Conservation (phyloP, 192 early-diverging fungal genomes). For the Fimicolochytrium jonesii region DNA sequence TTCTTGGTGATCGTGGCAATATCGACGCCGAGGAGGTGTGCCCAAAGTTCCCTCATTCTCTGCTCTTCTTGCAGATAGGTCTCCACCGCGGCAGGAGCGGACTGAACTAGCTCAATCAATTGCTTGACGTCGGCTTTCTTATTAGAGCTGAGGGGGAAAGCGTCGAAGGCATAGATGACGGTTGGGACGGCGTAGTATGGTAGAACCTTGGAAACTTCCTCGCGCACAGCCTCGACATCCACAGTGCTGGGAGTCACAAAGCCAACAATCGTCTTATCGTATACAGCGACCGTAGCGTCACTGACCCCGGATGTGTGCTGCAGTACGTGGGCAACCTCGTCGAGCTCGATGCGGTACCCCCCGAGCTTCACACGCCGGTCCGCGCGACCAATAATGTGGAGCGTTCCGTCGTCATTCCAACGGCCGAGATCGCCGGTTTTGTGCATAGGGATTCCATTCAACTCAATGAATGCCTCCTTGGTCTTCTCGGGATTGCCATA, state of each 20-base stretch:
- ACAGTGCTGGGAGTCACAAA: neutral
- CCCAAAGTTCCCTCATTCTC: too few relatives aligned
- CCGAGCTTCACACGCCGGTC: slow-evolving; percentile 45
- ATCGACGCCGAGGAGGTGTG: too few relatives aligned
- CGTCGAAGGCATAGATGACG: too few relatives aligned
- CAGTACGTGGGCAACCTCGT: slow-evolving; percentile 19
- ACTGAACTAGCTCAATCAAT: too few relatives aligned
- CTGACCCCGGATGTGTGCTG: neutral
- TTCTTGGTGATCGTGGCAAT: too few relatives aligned
- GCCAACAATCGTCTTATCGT: neutral
- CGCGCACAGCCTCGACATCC: neutral
- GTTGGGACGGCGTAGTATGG: too few relatives aligned
- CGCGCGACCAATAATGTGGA: slow-evolving; percentile 25
- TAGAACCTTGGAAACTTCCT: neutral
- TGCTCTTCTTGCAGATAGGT: too few relatives aligned
- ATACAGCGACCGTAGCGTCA: neutral
- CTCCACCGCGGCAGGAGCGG: too few relatives aligned
- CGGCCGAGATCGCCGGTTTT: slow-evolving; percentile 8
- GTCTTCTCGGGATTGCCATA: slow-evolving; percentile 28
- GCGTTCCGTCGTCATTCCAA: slow-evolving; percentile 14
- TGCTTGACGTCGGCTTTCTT: slow-evolving; percentile 1
- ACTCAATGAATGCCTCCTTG: neutral
- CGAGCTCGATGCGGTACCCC: slow-evolving; percentile 39
- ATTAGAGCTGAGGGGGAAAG: too few relatives aligned
- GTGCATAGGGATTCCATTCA: neutral